phyloP scores from a whole-genome alignment of 495 filamentous ascomycete genomes.

The Tuber indicum region DNA sequence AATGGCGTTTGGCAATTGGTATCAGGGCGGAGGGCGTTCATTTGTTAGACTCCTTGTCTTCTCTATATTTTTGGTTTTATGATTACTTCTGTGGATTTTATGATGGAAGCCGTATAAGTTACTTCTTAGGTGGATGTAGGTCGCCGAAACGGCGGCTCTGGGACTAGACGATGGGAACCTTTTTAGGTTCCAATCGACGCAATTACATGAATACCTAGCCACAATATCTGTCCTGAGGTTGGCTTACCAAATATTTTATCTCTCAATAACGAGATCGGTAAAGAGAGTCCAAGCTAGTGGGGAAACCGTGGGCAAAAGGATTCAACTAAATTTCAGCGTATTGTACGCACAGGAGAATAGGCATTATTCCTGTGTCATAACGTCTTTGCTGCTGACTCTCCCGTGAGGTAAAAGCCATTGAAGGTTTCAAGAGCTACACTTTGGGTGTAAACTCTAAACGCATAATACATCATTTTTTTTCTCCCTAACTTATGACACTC shows the following conservation, averaged over 20 bases:
- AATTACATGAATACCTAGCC: neutral
- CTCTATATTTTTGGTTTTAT: neutral
- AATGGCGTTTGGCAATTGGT: neutral
- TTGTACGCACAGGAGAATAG: neutral
- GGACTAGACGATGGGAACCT: neutral
- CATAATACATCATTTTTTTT: neutral
- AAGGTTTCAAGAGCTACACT: neutral
- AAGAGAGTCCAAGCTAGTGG: neutral
- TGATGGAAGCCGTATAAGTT: neutral
- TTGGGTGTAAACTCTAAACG: neutral
- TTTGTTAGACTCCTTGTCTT: neutral
- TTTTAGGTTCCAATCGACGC: neutral
- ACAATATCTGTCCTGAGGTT: neutral
- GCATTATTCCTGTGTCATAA: neutral
- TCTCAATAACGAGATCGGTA: neutral
- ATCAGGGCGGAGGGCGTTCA: neutral
- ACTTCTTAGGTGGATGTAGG: neutral
- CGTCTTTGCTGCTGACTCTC: neutral
- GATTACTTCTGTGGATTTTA: neutral
- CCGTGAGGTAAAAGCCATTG: neutral
- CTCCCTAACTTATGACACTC: neutral
- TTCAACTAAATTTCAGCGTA: neutral
- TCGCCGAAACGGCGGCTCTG: neutral
- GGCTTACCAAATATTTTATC: neutral
- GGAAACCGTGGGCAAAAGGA: neutral